Evolutionary conservation across 2,329 filamentous ascomycete genomes (phyloP).

Genomic region (Rhynchosporium secalis): DNA sequence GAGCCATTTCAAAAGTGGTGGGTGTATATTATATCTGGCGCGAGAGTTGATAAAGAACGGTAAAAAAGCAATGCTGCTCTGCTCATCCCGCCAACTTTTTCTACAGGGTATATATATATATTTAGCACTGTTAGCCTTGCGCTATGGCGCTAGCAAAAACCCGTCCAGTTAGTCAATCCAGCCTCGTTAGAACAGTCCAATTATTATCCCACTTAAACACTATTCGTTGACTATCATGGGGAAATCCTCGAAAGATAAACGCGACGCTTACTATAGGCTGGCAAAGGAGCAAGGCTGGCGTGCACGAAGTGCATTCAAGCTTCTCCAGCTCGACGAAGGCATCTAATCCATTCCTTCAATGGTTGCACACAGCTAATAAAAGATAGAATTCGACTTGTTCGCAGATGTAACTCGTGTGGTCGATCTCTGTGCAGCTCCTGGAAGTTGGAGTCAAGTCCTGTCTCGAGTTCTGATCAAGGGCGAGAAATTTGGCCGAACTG

Average conservation of each 20-base stretch:
- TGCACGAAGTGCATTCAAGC: constrained; percentile 92
- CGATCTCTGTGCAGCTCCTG: constrained; percentile 91
- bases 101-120: constrained; percentile 3
- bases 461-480: constrained; percentile 92
- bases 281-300: constrained; percentile 99
- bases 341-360: neutral
- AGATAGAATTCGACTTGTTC: constrained; percentile 88
- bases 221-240: constrained; percentile 59
- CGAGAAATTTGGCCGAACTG: constrained; percentile 81
- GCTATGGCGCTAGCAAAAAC: constrained; percentile 29
- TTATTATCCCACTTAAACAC: neutral
- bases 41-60: neutral
- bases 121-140: constrained; percentile 26
- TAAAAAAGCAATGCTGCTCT: neutral
- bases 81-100: constrained; percentile 17
- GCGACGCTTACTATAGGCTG: constrained; percentile 95
- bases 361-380: neutral
- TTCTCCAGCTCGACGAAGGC: constrained; percentile 90
- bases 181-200: constrained; percentile 26
- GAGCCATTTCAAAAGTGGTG: constrained; percentile 30
- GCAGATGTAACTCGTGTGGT: constrained; percentile 88
- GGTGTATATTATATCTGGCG: neutral
- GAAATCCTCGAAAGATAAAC: constrained; percentile 98
- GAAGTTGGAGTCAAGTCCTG: constrained; percentile 96
- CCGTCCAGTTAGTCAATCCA: constrained; percentile 19